A percentile compares a stretch with the other conserved stretches of the same genome.
Evolutionary conservation across 2,329 filamentous ascomycete genomes (phyloP).

Genomic region (Macrophomina phaseolina): DNA sequence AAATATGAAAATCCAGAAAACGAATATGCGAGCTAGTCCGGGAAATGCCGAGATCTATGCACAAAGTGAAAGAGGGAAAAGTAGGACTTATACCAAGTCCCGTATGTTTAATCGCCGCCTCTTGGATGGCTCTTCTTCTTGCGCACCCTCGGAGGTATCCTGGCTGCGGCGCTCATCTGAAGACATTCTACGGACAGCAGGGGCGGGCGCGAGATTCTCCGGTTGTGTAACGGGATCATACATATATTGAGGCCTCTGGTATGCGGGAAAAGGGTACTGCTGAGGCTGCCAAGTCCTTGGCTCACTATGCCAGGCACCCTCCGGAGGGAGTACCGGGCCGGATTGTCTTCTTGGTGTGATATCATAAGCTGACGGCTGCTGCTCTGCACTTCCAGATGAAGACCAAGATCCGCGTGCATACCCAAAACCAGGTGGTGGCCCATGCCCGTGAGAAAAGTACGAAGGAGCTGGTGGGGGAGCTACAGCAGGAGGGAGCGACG

Average conservation of each 20-base stretch:
- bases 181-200: constrained; percentile 8
- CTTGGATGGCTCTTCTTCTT: constrained; percentile 28
- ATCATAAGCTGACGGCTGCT: not conserved
- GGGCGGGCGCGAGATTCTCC: not conserved
- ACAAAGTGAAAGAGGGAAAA: not conserved
- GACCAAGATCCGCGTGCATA: constrained; percentile 19
- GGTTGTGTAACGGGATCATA: not conserved
- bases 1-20: not conserved
- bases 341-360: not conserved
- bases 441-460: constrained; percentile 7
- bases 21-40: constrained; percentile 1
- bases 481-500: constrained; percentile 7
- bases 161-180: constrained; percentile 14
- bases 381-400: constrained; percentile 10
- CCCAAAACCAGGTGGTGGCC: not conserved
- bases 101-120: constrained; percentile 30
- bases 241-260: not conserved
- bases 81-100: constrained; percentile 20
- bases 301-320: constrained; percentile 9
- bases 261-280: not conserved
- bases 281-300: constrained; percentile 11
- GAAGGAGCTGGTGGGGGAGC: not conserved
- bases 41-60: constrained; percentile 2
- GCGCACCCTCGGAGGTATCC: not conserved
- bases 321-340: not conserved